Evolutionary conservation across 2,329 filamentous ascomycete genomes (phyloP).

Genomic region (Pseudogymnoascus sp.): DNA sequence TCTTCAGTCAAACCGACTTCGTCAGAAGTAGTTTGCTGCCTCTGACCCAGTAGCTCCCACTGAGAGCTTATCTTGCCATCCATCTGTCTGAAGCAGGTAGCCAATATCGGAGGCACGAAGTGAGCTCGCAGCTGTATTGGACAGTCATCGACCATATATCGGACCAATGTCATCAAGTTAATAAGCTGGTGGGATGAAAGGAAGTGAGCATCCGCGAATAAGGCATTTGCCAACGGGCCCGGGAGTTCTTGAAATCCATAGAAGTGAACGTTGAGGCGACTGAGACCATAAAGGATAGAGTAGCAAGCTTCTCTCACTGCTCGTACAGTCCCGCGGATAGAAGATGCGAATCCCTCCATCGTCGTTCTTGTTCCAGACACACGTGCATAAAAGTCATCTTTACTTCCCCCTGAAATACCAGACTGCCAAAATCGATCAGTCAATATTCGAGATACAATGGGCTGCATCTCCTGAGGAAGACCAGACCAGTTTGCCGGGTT

Average conservation of each 20-base stretch:
- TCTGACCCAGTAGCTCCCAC: slow-evolving; percentile 69
- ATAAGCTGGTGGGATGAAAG: slow-evolving; percentile 90
- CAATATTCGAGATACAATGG: slow-evolving; percentile 72
- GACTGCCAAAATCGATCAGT: slow-evolving; percentile 98
- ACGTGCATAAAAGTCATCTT: slow-evolving; percentile 91
- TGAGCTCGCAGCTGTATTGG: slow-evolving; percentile 68
- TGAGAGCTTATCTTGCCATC: slow-evolving; percentile 80
- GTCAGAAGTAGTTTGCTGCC: slow-evolving; percentile 55
- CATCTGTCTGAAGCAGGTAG: slow-evolving; percentile 76
- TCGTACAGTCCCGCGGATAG: slow-evolving; percentile 79
- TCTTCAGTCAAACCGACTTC: slow-evolving; percentile 82
- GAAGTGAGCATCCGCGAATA: slow-evolving; percentile 75
- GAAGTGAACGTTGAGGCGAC: slow-evolving; percentile 76
- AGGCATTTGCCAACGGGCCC: slow-evolving; percentile 69
- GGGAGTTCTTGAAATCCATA: slow-evolving; percentile 85
- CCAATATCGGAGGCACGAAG: slow-evolving; percentile 79
- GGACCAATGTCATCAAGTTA: slow-evolving; percentile 81
- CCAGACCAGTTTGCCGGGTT: slow-evolving; percentile 78
- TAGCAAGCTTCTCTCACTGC: slow-evolving; percentile 91
- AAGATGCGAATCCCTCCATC: slow-evolving; percentile 88
- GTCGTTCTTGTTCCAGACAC: slow-evolving; percentile 84
- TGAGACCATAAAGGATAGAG: slow-evolving; percentile 90
- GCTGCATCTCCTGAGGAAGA: slow-evolving; percentile 66
- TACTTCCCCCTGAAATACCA: slow-evolving; percentile 89
- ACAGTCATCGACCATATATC: slow-evolving; percentile 87